Evolutionary conservation across 495 filamentous ascomycete species (phyloP).

Genomic region (Neurospora tetrasperma): DNA sequence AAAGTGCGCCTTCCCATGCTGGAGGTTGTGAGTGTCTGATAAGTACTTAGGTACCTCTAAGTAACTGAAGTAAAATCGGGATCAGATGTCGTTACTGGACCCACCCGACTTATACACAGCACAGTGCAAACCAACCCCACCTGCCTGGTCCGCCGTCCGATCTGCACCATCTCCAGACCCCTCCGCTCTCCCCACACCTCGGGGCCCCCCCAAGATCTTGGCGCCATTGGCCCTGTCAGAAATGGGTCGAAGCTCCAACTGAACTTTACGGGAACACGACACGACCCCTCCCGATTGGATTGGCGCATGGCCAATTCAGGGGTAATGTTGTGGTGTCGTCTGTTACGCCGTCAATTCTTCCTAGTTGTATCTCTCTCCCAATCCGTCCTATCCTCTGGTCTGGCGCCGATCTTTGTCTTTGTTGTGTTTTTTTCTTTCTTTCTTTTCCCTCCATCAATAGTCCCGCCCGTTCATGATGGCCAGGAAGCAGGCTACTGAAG

Average conservation of each 20-base stretch:
- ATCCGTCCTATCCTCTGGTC: not conserved
- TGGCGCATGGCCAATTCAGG: not conserved
- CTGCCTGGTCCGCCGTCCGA: not conserved
- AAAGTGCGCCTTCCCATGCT: not conserved
- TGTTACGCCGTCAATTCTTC: not conserved
- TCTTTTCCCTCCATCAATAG: too few relatives aligned
- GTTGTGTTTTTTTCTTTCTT: not conserved
- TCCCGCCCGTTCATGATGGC: slow-evolving; percentile 6
- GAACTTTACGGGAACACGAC: not conserved
- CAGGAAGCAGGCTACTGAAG: slow-evolving; percentile 8
- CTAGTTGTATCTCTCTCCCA: not conserved
- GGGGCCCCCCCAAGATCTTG: not conserved
- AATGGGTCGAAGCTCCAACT: not conserved
- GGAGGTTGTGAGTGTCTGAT: not conserved
- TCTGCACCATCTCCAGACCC: not conserved
- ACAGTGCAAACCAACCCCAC: not conserved
- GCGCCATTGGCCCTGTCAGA: not conserved
- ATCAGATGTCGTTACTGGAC: not conserved
- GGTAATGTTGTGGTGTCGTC: not conserved
- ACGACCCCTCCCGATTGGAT: not conserved
- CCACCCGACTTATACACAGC: not conserved
- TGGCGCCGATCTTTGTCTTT: not conserved
- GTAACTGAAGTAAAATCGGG: too few relatives aligned
- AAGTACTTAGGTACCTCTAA: too few relatives aligned
- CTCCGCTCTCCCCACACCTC: not conserved